These are phyloP conservation scores for Dendrobium catenatum DNA, from an alignment of 106 monocot species.

Conservation along the genomic window DNA sequence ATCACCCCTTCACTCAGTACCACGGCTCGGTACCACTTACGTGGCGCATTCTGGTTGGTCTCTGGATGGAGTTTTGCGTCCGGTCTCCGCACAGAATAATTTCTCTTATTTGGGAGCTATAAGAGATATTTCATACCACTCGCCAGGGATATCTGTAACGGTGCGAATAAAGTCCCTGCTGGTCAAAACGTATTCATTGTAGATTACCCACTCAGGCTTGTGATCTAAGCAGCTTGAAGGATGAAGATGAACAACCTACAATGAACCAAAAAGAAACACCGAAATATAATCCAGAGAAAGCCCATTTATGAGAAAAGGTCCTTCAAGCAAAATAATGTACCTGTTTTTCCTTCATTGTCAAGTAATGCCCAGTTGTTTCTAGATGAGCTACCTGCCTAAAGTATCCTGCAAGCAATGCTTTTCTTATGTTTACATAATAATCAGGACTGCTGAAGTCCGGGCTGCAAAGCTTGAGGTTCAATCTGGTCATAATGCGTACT, in stretches of 20 bases:
- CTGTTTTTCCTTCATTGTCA: constrained; percentile 80
- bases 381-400: constrained; percentile 89
- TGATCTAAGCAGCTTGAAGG: constrained; percentile 70
- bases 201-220: constrained; percentile 81
- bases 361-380: constrained; percentile 56
- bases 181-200: constrained; percentile 69
- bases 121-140: constrained; percentile 38
- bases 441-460: constrained; percentile 64
- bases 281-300: background rate
- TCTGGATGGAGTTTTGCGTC: too few species aligned
- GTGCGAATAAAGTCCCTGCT: constrained; percentile 70
- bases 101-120: too few species aligned
- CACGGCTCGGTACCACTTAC: too few species aligned
- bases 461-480: constrained; percentile 69
- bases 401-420: constrained; percentile 63
- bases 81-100: too few species aligned
- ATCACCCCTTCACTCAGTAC: too few species aligned
- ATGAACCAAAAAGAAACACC: background rate
- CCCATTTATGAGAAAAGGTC: background rate
- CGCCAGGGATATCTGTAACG: constrained; percentile 61
- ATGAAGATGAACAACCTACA: constrained; percentile 67
- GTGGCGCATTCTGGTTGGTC: too few species aligned
- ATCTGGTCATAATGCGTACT: constrained; percentile 68
- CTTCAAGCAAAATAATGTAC: constrained; percentile 12
- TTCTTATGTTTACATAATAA: constrained; percentile 65